Evolutionary conservation across 2,329 filamentous ascomycete genomes (phyloP), one percentile per base, ranked within the genome.

Genomic region (Niveomyces coronatus): DNA sequence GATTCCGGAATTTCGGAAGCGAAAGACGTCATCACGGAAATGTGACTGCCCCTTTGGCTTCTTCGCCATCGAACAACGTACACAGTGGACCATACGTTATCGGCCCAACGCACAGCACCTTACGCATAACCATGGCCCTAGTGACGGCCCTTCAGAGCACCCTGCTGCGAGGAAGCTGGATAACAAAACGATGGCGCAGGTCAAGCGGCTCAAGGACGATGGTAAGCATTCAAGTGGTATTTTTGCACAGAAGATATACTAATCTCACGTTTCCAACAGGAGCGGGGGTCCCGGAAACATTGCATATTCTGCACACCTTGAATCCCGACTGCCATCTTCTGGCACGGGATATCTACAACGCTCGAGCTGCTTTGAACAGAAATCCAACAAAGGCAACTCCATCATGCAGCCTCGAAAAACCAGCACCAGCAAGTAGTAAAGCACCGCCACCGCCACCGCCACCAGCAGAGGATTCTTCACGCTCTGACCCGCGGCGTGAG

Each of bases 11-110:
- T 68, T 71, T 44, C 70, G 76, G 40, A 80, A 80, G 55, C 67
- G 74, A 16, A 77, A 76, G 51, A 81, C 76, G 1, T 79, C 76
- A 8, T 80, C 76, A n/a, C 67, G 76, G 31, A 81, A 81, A 49
- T 80, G 76, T 49, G 76, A 79, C 47, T 81, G 76, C 45, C 74
- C 74, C 20, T 81, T 81, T 53, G 76, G 76, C n/a, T 79, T 81
- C 54, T 81, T 80, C 46, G 76, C 76, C 39, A 76, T 81, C 27
- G 76, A 81, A 53, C 74, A 79, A 50, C 66, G 76, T 42, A 79
- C 74, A 1, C 74, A 80, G 47, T 81, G 76, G 76, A 75, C 74
- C 0, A 71, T 81, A 41, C 67, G 76, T 37, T 80, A 79, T 49
- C 70, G 76, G 4, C 76, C 76, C 3, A 71, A 79, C 44, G 56